Evolutionary conservation across 2,329 filamentous ascomycete genomes (phyloP).

Genomic region (Thielaviopsis populi): DNA sequence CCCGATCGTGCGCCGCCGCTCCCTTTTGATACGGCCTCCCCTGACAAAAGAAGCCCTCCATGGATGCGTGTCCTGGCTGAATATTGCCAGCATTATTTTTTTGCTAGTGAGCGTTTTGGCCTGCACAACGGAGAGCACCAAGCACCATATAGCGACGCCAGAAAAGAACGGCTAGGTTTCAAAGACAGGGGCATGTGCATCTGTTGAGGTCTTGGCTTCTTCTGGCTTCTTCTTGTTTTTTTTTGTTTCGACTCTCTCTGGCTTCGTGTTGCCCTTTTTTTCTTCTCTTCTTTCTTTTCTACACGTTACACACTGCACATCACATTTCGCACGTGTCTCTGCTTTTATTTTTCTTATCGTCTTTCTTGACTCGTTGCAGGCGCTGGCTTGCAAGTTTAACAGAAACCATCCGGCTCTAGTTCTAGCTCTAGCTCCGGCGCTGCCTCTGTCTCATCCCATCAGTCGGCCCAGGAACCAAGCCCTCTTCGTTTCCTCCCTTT

Average conservation of each 20-base stretch:
- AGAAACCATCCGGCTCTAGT: not conserved
- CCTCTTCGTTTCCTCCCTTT: not conserved
- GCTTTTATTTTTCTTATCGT: not conserved
- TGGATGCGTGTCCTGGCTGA: not conserved
- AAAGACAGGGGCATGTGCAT: conserved; percentile 2
- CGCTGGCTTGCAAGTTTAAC: not conserved
- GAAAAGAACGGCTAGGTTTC: not conserved
- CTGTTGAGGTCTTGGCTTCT: conserved; percentile 2
- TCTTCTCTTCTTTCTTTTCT: not conserved
- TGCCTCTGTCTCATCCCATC: not conserved
- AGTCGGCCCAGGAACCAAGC: not conserved
- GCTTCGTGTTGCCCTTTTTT: not conserved
- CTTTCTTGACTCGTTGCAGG: not conserved
- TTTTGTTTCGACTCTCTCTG: not conserved
- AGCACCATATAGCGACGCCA: not conserved
- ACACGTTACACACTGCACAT: not conserved
- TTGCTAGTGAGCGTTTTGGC: conserved; percentile 2
- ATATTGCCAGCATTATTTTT: conserved; percentile 1
- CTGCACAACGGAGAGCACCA: not conserved
- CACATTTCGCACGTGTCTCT: not conserved
- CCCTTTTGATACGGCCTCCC: not conserved
- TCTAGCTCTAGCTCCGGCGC: too few species aligned
- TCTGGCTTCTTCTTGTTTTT: not conserved
- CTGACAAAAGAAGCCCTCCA: conserved; percentile 4
- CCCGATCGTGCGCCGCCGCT: not conserved